Percentiles rank a stretch among this genome's conserved stretches.
Conservation (phyloP, 148 eudicot genomes). For the Gaultheria prostrata region DNA sequence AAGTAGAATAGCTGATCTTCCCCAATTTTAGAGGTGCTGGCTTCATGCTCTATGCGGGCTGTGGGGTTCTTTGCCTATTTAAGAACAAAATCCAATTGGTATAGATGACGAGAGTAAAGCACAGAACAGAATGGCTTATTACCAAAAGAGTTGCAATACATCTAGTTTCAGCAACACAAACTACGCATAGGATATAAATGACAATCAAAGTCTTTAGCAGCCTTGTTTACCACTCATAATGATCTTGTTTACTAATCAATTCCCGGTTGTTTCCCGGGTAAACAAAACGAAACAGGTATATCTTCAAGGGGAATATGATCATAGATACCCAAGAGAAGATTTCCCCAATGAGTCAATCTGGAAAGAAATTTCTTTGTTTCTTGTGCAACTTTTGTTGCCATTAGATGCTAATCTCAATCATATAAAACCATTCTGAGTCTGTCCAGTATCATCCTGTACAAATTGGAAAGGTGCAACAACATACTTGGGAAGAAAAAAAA, state of each 20-base stretch:
- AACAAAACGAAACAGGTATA: background rate
- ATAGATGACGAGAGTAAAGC: background rate
- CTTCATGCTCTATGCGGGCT: conserved; percentile 83
- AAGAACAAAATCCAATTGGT: background rate
- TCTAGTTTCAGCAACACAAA: background rate
- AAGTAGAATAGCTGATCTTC: conserved; percentile 90
- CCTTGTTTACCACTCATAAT: background rate
- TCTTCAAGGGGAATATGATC: background rate
- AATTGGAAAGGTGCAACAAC: background rate
- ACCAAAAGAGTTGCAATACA: background rate
- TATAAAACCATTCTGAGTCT: background rate
- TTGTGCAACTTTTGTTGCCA: background rate
- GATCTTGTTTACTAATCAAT: background rate
- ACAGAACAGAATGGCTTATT: background rate
- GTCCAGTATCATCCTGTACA: background rate
- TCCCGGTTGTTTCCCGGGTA: background rate
- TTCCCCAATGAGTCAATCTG: background rate
- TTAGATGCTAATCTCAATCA: background rate
- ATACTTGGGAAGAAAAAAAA: background rate
- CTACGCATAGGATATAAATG: background rate
- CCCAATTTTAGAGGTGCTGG: conserved; percentile 95
- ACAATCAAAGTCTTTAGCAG: background rate
- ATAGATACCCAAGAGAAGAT: background rate
- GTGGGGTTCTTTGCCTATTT: conserved; percentile 68
- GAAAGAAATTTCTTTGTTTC: background rate